Evolutionary conservation across 1,284 basidiomycete genomes (phyloP).

Genomic region (Exobasidium rhododendri): DNA sequence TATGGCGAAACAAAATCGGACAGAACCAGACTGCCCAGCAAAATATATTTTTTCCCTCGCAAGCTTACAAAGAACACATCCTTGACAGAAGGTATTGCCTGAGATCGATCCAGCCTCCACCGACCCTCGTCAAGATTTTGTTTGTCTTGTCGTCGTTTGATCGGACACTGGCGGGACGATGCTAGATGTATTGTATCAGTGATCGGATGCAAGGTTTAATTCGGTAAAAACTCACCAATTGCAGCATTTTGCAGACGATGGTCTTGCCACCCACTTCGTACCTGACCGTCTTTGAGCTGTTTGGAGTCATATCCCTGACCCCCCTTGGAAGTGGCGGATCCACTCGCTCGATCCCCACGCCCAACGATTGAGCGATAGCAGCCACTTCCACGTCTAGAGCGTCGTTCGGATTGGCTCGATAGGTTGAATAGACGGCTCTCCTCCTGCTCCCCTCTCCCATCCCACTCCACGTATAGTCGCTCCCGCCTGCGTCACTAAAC

Average conservation of each 20-base stretch:
- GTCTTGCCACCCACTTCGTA: conserved; percentile 71
- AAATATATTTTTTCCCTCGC: too few species aligned
- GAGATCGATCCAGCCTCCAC: conserved; percentile 75
- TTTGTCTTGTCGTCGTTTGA: conserved; percentile 37
- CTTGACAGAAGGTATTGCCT: conserved; percentile 68
- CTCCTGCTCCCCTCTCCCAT: conserved; percentile 58
- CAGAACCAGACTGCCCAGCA: too few species aligned
- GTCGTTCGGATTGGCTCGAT: conserved; percentile 71
- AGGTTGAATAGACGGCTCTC: neutral
- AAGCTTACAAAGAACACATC: too few species aligned
- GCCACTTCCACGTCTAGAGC: conserved; percentile 78
- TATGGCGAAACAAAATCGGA: too few species aligned
- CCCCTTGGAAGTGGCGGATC: conserved; percentile 67
- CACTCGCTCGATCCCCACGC: conserved; percentile 70
- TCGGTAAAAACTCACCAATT: too few species aligned
- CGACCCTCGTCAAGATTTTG: conserved; percentile 49
- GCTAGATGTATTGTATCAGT: too few species aligned
- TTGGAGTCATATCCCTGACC: conserved; percentile 63
- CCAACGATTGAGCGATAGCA: conserved; percentile 68
- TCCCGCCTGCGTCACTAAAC: conserved; percentile 29
- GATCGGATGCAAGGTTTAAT: conserved; percentile 70
- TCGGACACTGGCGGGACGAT: conserved; percentile 26
- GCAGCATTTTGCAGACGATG: conserved; percentile 71
- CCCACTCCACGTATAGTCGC: conserved; percentile 3
- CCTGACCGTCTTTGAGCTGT: conserved; percentile 58